phyloP scores from a whole-genome alignment of 371 early-diverging fungal genomes.

The Rhizopus sp. region DNA sequence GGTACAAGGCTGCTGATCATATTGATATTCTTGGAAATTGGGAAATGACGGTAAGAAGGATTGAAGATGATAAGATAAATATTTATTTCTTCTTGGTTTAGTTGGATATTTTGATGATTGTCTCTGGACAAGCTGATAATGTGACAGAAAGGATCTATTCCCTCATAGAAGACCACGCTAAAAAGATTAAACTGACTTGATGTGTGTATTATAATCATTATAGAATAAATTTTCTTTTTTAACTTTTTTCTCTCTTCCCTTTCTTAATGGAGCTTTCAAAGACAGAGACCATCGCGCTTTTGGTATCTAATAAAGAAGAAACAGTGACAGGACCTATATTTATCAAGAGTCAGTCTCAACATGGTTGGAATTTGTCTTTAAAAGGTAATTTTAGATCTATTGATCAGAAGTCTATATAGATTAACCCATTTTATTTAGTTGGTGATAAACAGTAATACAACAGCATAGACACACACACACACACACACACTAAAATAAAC shows the following conservation, averaged over 20 bases:
- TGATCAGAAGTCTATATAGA: neutral
- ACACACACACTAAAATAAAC: neutral
- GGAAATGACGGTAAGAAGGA: constrained; percentile 46
- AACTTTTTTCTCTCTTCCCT: too few species aligned
- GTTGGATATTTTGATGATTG: constrained; percentile 46
- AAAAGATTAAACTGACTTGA: constrained; percentile 26
- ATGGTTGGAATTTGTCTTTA: constrained; percentile 1
- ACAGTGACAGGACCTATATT: neutral
- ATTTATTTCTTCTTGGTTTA: constrained; percentile 8
- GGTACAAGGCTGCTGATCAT: constrained; percentile 84
- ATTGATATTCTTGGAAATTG: constrained; percentile 79
- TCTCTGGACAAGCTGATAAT: constrained; percentile 37
- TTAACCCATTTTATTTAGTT: neutral
- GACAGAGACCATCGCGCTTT: neutral
- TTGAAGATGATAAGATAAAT: neutral
- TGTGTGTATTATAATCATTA: neutral
- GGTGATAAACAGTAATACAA: neutral
- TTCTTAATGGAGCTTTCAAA: neutral
- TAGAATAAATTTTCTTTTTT: too few species aligned
- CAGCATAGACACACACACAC: neutral
- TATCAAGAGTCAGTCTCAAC: neutral
- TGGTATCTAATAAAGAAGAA: neutral
- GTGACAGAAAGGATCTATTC: constrained; percentile 43
- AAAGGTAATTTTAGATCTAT: constrained; percentile 1
- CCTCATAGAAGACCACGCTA: constrained; percentile 41